phyloP scores from a whole-genome alignment of 805 yeast species.

The Hagleromyces aurorensis region DNA sequence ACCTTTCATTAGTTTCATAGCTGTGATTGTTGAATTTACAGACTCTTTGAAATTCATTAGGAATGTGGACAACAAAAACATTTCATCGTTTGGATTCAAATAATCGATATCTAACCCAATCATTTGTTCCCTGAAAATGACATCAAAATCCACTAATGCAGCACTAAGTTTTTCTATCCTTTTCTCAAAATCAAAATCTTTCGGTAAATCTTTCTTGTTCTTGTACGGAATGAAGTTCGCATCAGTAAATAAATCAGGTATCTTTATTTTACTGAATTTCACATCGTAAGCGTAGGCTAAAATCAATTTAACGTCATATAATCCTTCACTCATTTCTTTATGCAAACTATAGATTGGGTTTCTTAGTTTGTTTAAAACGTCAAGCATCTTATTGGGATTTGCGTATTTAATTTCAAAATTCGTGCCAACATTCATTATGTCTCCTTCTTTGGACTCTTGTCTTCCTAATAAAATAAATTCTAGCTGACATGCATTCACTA shows the following conservation, averaged over 20 bases:
- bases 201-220: constrained; percentile 14
- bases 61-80: constrained; percentile 43
- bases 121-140: constrained; percentile 30
- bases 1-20: constrained; percentile 28
- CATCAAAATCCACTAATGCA: constrained; percentile 32
- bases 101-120: constrained; percentile 26
- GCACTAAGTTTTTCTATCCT: constrained; percentile 20
- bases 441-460: constrained; percentile 12
- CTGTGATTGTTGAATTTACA: constrained; percentile 26
- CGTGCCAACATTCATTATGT: constrained; percentile 13
- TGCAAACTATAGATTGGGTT: constrained; percentile 32
- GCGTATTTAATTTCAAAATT: constrained; percentile 33
- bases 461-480: constrained; percentile 34
- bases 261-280: constrained; percentile 15
- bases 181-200: constrained; percentile 23
- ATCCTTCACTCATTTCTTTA: constrained; percentile 28
- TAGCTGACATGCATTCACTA: constrained; percentile 42
- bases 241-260: constrained; percentile 13
- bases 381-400: constrained; percentile 27
- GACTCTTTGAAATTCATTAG: constrained; percentile 39
- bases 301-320: constrained; percentile 29
- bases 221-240: constrained; percentile 9
- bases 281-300: constrained; percentile 38
- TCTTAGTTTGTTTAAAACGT: constrained; percentile 27
- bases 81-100: constrained; percentile 41